A percentile compares a stretch with the other conserved stretches of the same genome.
Evolutionary conservation across 2,329 filamentous ascomycete genomes (phyloP).

Genomic region (Sporothrix globosa): DNA sequence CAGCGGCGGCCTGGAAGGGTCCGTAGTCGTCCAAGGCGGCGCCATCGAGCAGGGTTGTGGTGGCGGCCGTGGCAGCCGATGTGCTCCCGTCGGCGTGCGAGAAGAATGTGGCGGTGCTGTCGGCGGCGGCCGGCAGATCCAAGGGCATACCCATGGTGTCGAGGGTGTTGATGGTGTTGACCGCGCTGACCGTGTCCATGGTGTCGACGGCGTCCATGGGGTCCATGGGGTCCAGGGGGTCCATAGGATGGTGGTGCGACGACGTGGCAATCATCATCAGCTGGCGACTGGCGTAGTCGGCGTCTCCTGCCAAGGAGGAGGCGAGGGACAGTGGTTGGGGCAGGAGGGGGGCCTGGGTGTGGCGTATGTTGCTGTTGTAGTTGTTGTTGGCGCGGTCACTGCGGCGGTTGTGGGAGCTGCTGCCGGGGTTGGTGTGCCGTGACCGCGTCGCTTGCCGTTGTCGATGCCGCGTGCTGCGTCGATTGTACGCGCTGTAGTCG

Average conservation of each 20-base stretch:
- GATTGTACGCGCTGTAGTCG: neutral
- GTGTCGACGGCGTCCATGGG: too few relatives aligned
- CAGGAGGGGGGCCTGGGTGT: neutral
- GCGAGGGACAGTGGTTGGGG: neutral
- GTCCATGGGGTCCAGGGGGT: too few relatives aligned
- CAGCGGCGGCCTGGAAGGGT: constrained; percentile 21
- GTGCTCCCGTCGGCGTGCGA: neutral
- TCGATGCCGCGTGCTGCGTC: neutral
- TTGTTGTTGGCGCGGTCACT: neutral
- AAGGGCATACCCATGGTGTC: neutral
- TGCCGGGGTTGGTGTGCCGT: neutral
- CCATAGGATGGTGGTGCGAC: too few relatives aligned
- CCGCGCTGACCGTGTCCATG: neutral
- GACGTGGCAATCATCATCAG: constrained; percentile 7
- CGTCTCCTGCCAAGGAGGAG: neutral
- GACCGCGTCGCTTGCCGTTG: neutral
- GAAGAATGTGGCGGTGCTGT: neutral
- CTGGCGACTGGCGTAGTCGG: constrained; percentile 12
- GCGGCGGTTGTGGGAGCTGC: neutral
- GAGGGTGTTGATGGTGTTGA: neutral
- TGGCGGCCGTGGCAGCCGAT: neutral
- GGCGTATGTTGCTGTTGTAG: neutral
- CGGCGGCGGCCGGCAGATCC: neutral
- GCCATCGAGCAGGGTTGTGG: neutral
- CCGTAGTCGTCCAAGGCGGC: constrained; percentile 8